Percentiles rank a stretch among this genome's conserved stretches.
Evolutionary conservation across 169 alveolate species (phyloP).

Genomic region (Plasmodium yoelii): DNA sequence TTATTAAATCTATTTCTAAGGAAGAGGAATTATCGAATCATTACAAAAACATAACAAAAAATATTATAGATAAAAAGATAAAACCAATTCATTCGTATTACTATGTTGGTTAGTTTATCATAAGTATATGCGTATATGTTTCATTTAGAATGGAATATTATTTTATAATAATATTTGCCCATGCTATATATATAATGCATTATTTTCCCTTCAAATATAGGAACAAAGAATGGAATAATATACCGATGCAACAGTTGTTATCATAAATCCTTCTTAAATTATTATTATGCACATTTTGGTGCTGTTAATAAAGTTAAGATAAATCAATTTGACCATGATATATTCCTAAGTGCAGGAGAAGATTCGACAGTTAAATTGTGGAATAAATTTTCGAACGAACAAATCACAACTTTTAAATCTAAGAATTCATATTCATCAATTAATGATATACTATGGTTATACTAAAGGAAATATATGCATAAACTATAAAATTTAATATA

Average conservation of each 20-base stretch:
- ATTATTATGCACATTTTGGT: conserved; percentile 68
- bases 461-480: background rate
- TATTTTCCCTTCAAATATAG: background rate
- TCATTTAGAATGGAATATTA: too few species aligned
- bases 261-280: conserved; percentile 63
- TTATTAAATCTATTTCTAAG: conserved; percentile 22
- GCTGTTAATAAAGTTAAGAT: conserved; percentile 67
- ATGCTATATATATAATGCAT: background rate
- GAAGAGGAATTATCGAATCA: conserved; percentile 64
- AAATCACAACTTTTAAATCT: conserved; percentile 72
- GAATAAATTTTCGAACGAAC: conserved; percentile 53
- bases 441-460: conserved; percentile 71
- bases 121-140: too few species aligned
- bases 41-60: conserved; percentile 61
- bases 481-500: background rate
- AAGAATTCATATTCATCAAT: conserved; percentile 64
- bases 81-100: conserved; percentile 72
- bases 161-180: background rate
- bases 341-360: conserved; percentile 75
- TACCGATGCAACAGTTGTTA: conserved; percentile 76
- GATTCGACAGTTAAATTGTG: conserved; percentile 66
- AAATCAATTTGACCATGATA: conserved; percentile 68
- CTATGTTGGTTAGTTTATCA: conserved; percentile 38
- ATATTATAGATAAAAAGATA: conserved; percentile 58
- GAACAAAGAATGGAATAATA: conserved; percentile 73